phyloP scores from a whole-genome alignment of 345 rosid species.

The Chamaenerion angustifolium region DNA sequence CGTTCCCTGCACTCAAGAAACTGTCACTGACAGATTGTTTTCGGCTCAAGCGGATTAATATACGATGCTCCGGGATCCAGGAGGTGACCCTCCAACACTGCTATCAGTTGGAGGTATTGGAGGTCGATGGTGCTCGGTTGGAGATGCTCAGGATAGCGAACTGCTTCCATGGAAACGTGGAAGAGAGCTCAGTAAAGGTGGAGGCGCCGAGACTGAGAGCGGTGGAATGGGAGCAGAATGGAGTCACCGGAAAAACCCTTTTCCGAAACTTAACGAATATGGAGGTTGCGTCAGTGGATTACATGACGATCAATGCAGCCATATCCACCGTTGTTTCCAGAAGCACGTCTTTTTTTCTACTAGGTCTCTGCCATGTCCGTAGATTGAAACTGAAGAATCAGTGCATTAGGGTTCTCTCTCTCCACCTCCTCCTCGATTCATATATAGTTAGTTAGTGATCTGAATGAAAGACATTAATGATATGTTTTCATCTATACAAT shows the following conservation, averaged over 20 bases:
- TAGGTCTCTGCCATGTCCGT: slow-evolving; percentile 29
- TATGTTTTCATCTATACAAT: slow-evolving; percentile 1
- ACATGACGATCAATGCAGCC: slow-evolving; percentile 18
- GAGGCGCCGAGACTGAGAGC: slow-evolving; percentile 27
- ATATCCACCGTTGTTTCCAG: slow-evolving; percentile 23
- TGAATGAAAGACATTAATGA: not conserved
- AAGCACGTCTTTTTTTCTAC: slow-evolving; percentile 27
- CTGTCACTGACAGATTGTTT: slow-evolving; percentile 37
- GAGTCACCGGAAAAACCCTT: slow-evolving; percentile 19
- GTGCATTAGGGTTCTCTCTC: slow-evolving; percentile 44
- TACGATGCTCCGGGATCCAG: slow-evolving; percentile 42
- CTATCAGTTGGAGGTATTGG: slow-evolving; percentile 35
- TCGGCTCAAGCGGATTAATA: slow-evolving; percentile 43
- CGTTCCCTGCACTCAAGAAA: slow-evolving; percentile 45
- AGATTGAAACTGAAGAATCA: slow-evolving; percentile 40
- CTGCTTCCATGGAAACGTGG: slow-evolving; percentile 38
- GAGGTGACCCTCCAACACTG: slow-evolving; percentile 43
- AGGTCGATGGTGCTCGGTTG: slow-evolving; percentile 28
- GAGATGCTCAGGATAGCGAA: slow-evolving; percentile 35
- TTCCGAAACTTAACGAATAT: slow-evolving; percentile 30
- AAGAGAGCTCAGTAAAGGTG: slow-evolving; percentile 38
- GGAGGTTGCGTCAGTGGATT: slow-evolving; percentile 34
- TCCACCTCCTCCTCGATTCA: not conserved
- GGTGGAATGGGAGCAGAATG: slow-evolving; percentile 44
- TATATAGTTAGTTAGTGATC: too few relatives aligned